Base-by-base conservation (phyloP, 495 filamentous ascomycete species). In the Penicillium longicatenatum region DNA sequence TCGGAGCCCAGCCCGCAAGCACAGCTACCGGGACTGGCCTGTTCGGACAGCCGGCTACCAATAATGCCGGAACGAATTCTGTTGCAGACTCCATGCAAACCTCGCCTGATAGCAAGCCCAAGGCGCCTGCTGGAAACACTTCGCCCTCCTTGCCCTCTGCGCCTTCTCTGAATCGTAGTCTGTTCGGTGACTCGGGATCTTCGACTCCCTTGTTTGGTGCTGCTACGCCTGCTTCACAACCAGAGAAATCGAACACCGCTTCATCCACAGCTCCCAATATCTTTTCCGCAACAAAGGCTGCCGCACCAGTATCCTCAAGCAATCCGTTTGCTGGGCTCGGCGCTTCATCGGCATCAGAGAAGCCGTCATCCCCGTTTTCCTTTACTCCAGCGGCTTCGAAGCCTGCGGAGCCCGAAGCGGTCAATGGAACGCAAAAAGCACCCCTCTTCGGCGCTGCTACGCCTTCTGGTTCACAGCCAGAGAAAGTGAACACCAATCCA, bases 31-130 rank as follows among this genome's bases (percentile, higher is more conserved):
- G 57, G 31, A 31, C 56, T 47, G 22, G 55, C 55, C 21, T 69
- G 20, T 69, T 73, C 49, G 66, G 64, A 19, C 67, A 68, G 49
- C 50, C 62, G 30, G 44, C 20, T 54, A 22, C 64, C 51, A 41
- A 61, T 20, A 54, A 55, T 49, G 59, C 63, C 37, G 52, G 61
- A 26, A 64, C 63, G 19, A 52, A 41, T 22, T 55, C 68, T 47
- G 60, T 58, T 14, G 58, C 59, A 26, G 76, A 79, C 33, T 74
- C 70, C 14, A 79, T 79, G 76, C 74, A 76, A 59, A 78, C 66
- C 20, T 79, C 75, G 5, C 74, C 74, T 8, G 76, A 78, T 37
- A 56, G 66, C 16, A 77, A 79, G 54, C 60, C 63, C 33, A 69
- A 66, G 6, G 50, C 63, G 3, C 54, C 56, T 16, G 45, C 70